Percentiles rank a stretch among this genome's conserved stretches.
Evolutionary conservation across 306 rosid genomes (phyloP).

Genomic region (Lathyrus sativus): DNA sequence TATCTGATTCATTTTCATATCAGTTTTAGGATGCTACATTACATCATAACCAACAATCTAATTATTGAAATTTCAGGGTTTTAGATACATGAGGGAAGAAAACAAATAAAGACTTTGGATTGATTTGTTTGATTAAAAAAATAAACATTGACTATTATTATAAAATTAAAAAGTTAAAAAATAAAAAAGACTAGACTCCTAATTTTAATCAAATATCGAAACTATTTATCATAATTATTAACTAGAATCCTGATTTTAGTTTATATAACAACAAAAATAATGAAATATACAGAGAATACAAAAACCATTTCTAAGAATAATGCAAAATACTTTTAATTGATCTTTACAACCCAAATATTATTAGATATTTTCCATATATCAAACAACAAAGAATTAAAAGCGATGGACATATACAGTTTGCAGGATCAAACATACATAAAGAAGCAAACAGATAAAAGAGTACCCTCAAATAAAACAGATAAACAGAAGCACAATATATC

Average conservation of each 20-base stretch:
- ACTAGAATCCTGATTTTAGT: background rate
- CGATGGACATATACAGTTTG: too few species aligned
- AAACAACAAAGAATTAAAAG: background rate
- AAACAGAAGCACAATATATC: background rate
- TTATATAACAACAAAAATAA: background rate
- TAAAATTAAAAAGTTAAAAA: background rate
- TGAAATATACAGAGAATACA: background rate
- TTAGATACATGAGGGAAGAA: background rate
- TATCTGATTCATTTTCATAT: background rate
- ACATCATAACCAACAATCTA: background rate
- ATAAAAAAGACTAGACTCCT: background rate
- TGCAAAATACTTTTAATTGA: background rate
- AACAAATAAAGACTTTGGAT: background rate
- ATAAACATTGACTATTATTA: background rate
- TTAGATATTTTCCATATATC: background rate
- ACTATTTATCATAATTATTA: background rate
- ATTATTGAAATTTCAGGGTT: background rate
- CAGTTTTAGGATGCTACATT: background rate
- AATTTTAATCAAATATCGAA: background rate
- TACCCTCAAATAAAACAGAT: background rate
- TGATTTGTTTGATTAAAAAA: background rate
- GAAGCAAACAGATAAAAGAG: constrained; percentile 2
- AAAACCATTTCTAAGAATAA: background rate
- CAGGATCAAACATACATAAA: background rate
- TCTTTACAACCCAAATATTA: background rate